Evolutionary conservation across 1,284 basidiomycete genomes (phyloP).

Genomic region (Irpex sp.): DNA sequence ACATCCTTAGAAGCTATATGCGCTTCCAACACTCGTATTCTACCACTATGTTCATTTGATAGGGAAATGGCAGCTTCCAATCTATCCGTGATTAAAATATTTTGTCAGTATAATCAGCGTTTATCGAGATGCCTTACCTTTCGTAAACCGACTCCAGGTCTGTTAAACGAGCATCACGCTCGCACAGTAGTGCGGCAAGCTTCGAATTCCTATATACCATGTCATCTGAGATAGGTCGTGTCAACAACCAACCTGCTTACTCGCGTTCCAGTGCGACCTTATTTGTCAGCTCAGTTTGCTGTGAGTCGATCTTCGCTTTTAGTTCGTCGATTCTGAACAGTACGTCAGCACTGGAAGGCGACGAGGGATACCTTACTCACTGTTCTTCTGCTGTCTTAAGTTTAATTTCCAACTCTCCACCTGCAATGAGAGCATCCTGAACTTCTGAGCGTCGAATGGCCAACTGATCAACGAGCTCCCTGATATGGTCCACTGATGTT

Average conservation of each 20-base stretch:
- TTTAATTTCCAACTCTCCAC: slow-evolving; percentile 28
- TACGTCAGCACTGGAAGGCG: background rate
- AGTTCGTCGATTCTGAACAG: slow-evolving; percentile 24
- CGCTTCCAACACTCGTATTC: slow-evolving; percentile 10
- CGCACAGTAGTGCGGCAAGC: slow-evolving; percentile 16
- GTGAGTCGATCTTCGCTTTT: slow-evolving; percentile 18
- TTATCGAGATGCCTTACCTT: slow-evolving; percentile 17
- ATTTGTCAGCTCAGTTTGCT: slow-evolving; percentile 25
- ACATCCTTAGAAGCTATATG: slow-evolving; percentile 27
- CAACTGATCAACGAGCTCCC: slow-evolving; percentile 21
- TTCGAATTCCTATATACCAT: slow-evolving; percentile 10
- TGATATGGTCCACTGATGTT: slow-evolving; percentile 25
- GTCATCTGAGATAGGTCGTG: background rate
- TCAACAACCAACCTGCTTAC: slow-evolving; percentile 16
- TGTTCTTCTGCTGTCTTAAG: slow-evolving; percentile 25
- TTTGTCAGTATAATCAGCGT: background rate
- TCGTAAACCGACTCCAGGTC: slow-evolving; percentile 18
- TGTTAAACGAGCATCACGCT: slow-evolving; percentile 20
- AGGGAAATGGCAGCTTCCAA: slow-evolving; percentile 1
- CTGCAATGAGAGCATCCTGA: slow-evolving; percentile 24
- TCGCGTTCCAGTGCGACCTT: slow-evolving; percentile 21
- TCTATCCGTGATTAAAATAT: background rate
- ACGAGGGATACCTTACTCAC: slow-evolving; percentile 20
- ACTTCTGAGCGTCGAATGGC: slow-evolving; percentile 27
- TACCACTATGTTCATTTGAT: slow-evolving; percentile 7